Percentiles rank a stretch among this genome's conserved stretches.
Conservation (phyloP, 2,329 filamentous ascomycete genomes). For the Drechslerella coelobrocha region DNA sequence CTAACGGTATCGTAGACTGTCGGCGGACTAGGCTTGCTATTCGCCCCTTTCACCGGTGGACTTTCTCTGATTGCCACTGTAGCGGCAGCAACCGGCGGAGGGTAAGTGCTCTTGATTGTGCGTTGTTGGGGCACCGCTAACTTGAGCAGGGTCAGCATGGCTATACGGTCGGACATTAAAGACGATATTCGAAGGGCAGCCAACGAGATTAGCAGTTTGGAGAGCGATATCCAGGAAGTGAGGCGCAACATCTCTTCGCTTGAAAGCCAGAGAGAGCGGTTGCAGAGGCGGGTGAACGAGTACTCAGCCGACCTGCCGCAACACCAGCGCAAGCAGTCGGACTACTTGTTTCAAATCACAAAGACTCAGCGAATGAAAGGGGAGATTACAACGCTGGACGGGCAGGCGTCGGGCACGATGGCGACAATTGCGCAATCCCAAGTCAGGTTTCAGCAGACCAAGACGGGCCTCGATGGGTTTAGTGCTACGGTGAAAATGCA, state of each 20-base stretch:
- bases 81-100: not conserved
- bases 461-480: not conserved
- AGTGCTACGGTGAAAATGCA: not conserved
- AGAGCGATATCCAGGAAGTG: not conserved
- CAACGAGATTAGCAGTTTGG: not conserved
- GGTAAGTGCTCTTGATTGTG: not conserved
- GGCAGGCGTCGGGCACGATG: not conserved
- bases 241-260: not conserved
- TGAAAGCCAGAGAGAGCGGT: not conserved
- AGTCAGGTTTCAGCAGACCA: not conserved
- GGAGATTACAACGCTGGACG: not conserved
- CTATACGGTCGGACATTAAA: not conserved
- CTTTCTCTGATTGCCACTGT: not conserved
- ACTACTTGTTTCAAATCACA: not conserved
- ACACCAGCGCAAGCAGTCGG: not conserved
- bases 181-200: not conserved
- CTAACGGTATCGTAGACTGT: not conserved
- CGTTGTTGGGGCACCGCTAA: not conserved
- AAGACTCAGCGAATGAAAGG: not conserved
- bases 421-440: not conserved
- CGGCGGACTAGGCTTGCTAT: not conserved
- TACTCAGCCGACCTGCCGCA: not conserved
- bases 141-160: not conserved
- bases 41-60: not conserved
- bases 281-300: not conserved